These are phyloP conservation scores for Isabelozyma heimii DNA, from an alignment of 805 yeast genomes.

Conservation along the genomic window DNA sequence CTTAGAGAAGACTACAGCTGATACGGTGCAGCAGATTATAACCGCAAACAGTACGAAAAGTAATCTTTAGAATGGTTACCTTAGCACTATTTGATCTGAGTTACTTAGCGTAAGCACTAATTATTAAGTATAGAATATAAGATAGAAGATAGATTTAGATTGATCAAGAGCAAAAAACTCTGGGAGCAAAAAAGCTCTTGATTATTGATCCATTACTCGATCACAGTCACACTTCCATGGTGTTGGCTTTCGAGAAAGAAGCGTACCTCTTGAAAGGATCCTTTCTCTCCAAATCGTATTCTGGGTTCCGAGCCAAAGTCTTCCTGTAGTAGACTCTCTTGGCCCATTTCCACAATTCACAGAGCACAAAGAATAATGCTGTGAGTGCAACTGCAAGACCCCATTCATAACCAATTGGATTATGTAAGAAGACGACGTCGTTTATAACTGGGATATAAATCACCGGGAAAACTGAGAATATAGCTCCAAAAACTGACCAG, in stretches of 20 bases:
- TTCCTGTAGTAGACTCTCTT: slow-evolving; percentile 57
- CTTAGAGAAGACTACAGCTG: slow-evolving; percentile 37
- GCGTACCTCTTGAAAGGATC: slow-evolving; percentile 64
- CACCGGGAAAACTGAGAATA: slow-evolving; percentile 72
- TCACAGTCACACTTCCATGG: slow-evolving; percentile 19
- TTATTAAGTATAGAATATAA: no score
- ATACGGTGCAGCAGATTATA: slow-evolving; percentile 34
- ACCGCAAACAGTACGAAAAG: neutral
- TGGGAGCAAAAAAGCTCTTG: neutral
- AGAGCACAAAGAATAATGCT: slow-evolving; percentile 52
- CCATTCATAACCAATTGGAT: slow-evolving; percentile 76
- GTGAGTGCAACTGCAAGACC: slow-evolving; percentile 65
- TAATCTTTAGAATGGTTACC: neutral
- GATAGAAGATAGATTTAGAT: no score
- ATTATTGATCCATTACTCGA: neutral
- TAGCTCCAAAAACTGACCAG: slow-evolving; percentile 76
- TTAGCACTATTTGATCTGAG: no score
- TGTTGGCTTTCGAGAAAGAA: slow-evolving; percentile 53
- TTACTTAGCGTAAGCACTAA: no score
- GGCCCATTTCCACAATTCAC: slow-evolving; percentile 64
- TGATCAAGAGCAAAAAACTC: neutral
- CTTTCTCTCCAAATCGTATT: slow-evolving; percentile 58
- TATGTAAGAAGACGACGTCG: slow-evolving; percentile 69
- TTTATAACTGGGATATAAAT: slow-evolving; percentile 89
- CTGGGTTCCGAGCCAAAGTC: slow-evolving; percentile 50